These are phyloP conservation scores for Parsonsia alboflavescens DNA, from an alignment of 257 asterid species.

Conservation along the genomic window DNA sequence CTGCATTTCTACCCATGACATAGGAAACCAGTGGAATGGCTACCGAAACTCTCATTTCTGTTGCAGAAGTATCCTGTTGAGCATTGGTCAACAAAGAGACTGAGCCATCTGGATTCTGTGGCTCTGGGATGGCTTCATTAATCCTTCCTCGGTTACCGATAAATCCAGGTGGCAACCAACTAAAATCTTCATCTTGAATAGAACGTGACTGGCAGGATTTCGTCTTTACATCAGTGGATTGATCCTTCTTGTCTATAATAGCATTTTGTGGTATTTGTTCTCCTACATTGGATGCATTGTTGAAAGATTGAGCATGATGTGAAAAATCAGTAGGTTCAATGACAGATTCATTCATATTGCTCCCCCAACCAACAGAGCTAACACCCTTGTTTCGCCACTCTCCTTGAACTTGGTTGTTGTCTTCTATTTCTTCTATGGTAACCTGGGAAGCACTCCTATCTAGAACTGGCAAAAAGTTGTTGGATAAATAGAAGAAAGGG, in stretches of 20 bases:
- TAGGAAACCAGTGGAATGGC: slow-evolving; percentile 9
- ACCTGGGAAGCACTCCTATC: slow-evolving; percentile 17
- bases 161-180: slow-evolving; percentile 16
- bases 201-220: background rate
- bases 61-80: slow-evolving; percentile 2
- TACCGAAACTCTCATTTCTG: background rate
- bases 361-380: background rate
- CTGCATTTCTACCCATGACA: background rate
- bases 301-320: slow-evolving; percentile 1
- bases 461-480: slow-evolving; percentile 13
- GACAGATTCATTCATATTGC: background rate
- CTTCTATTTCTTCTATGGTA: slow-evolving; percentile 27
- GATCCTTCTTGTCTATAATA: background rate
- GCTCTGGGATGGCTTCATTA: background rate
- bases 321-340: background rate
- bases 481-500: slow-evolving; percentile 20
- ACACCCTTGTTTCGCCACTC: slow-evolving; percentile 9
- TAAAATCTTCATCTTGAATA: slow-evolving; percentile 1
- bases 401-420: slow-evolving; percentile 11
- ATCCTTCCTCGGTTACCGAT: background rate
- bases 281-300: background rate
- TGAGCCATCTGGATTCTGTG: background rate
- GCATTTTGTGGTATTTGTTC: background rate
- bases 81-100: background rate
- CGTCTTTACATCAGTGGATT: background rate